Evolutionary conservation across 192 early-diverging fungal genomes (phyloP).

Genomic region (Coemansia sp.): DNA sequence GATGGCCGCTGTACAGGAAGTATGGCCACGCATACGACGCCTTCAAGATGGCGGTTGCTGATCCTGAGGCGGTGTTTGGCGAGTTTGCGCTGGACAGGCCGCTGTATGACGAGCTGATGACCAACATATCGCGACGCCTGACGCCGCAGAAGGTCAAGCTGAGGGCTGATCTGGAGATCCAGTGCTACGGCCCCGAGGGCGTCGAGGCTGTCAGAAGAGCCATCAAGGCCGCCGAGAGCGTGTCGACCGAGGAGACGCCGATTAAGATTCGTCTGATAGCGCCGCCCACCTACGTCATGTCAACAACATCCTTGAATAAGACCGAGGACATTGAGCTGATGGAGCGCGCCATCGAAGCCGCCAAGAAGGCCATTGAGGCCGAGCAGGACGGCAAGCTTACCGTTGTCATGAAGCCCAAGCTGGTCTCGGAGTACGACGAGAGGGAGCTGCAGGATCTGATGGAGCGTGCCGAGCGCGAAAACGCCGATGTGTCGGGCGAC

Average conservation of each 20-base stretch:
- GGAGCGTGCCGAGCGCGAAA: conserved; percentile 87
- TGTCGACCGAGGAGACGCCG: conserved; percentile 72
- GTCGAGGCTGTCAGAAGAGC: conserved; percentile 95
- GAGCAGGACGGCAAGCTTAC: conserved; percentile 70
- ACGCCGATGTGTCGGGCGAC: conserved; percentile 90
- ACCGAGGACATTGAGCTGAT: conserved; percentile 79
- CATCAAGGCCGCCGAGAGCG: conserved; percentile 81
- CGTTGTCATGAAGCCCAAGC: conserved; percentile 90
- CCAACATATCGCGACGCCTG: conserved; percentile 85
- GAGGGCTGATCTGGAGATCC: conserved; percentile 92
- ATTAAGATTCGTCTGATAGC: conserved; percentile 91
- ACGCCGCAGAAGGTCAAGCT: conserved; percentile 97
- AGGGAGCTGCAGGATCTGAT: conserved; percentile 88
- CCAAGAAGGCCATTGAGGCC: conserved; percentile 74
- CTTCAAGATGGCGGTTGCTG: conserved; percentile 90
- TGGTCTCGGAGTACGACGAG: conserved; percentile 91
- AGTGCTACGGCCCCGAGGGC: conserved; percentile 92
- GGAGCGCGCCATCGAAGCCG: conserved; percentile 82
- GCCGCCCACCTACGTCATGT: conserved; percentile 93
- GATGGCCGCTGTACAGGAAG: conserved; percentile 94
- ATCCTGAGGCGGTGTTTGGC: conserved; percentile 85
- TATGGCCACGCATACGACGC: conserved; percentile 97
- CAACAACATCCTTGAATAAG: conserved; percentile 84
- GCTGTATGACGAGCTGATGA: conserved; percentile 73
- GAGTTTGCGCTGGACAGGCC: conserved; percentile 66